Conservation (phyloP, 805 yeast species). For the Peterozyma xylosa region DNA sequence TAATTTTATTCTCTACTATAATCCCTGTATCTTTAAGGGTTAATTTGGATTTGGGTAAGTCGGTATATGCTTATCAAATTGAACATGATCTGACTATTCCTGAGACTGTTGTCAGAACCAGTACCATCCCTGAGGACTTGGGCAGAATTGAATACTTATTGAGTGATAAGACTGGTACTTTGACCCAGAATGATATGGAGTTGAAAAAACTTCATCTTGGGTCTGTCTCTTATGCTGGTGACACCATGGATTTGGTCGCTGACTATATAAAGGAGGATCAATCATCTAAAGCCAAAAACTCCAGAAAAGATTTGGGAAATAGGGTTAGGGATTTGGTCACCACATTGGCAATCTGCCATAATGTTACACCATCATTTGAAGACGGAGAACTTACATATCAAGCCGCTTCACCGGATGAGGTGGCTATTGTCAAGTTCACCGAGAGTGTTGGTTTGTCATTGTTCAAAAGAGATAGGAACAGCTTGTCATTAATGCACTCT, state of each 20-base stretch:
- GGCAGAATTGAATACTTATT: slow-evolving; percentile 92
- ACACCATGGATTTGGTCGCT: slow-evolving; percentile 82
- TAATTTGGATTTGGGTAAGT: slow-evolving; percentile 88
- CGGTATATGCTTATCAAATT: slow-evolving; percentile 92
- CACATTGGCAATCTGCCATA: slow-evolving; percentile 91
- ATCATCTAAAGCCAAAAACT: slow-evolving; percentile 13
- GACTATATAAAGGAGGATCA: slow-evolving; percentile 46
- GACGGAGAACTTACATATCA: slow-evolving; percentile 76
- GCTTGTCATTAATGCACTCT: slow-evolving; percentile 61
- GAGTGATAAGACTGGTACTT: slow-evolving; percentile 94
- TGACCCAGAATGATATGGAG: slow-evolving; percentile 98
- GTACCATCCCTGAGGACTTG: slow-evolving; percentile 95
- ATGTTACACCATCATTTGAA: slow-evolving; percentile 89
- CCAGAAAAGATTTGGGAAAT: slow-evolving; percentile 63
- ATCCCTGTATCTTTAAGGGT: slow-evolving; percentile 95
- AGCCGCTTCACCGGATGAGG: slow-evolving; percentile 98
- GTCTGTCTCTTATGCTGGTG: slow-evolving; percentile 85
- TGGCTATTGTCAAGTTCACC: slow-evolving; percentile 92
- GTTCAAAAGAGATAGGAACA: slow-evolving; percentile 72
- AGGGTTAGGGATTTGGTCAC: slow-evolving; percentile 75
- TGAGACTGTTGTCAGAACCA: slow-evolving; percentile 88
- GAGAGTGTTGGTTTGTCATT: slow-evolving; percentile 79
- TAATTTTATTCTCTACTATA: slow-evolving; percentile 88
- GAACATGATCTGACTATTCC: slow-evolving; percentile 79
- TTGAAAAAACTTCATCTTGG: slow-evolving; percentile 90